phyloP scores from a whole-genome alignment of 2,329 filamentous ascomycete species.

The Didymella pinodella region DNA sequence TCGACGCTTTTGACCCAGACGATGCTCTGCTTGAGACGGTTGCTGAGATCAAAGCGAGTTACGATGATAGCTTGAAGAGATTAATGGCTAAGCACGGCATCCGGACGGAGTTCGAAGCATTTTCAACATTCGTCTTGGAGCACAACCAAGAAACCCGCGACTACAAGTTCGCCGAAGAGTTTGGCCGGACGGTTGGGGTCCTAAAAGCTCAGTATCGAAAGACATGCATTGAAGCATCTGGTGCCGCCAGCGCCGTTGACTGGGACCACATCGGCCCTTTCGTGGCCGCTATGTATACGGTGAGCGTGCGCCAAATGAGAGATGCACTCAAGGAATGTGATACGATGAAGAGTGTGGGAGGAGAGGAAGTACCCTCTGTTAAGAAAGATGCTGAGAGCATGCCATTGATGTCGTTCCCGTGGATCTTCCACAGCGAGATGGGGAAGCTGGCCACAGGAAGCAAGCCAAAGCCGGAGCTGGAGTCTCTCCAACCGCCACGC shows the following conservation, averaged over 20 bases:
- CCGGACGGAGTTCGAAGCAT: slow-evolving; percentile 88
- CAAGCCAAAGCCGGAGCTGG: neutral
- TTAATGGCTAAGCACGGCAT: slow-evolving; percentile 88
- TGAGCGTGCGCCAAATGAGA: slow-evolving; percentile 76
- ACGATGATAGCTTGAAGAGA: slow-evolving; percentile 78
- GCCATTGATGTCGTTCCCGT: slow-evolving; percentile 92
- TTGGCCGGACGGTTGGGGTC: slow-evolving; percentile 71
- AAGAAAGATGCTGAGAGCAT: slow-evolving; percentile 63
- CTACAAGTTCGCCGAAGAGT: slow-evolving; percentile 87
- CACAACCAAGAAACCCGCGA: slow-evolving; percentile 76
- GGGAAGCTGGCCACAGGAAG: slow-evolving; percentile 69
- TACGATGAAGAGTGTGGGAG: slow-evolving; percentile 51
- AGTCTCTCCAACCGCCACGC: neutral
- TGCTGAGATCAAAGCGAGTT: slow-evolving; percentile 73
- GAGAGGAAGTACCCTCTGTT: slow-evolving; percentile 47
- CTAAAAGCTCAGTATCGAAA: slow-evolving; percentile 75
- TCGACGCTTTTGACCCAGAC: slow-evolving; percentile 67
- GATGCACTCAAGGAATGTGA: slow-evolving; percentile 63
- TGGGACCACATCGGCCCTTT: slow-evolving; percentile 68
- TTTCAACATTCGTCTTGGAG: slow-evolving; percentile 81
- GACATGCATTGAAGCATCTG: slow-evolving; percentile 70
- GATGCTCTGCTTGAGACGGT: slow-evolving; percentile 66
- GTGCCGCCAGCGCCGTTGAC: slow-evolving; percentile 51
- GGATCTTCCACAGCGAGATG: slow-evolving; percentile 81
- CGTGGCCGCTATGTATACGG: slow-evolving; percentile 85